A percentile compares a stretch with the other conserved stretches of the same genome.
Conservation (phyloP, 2,329 filamentous ascomycete species). For the Aspergillus novoparasiticus region DNA sequence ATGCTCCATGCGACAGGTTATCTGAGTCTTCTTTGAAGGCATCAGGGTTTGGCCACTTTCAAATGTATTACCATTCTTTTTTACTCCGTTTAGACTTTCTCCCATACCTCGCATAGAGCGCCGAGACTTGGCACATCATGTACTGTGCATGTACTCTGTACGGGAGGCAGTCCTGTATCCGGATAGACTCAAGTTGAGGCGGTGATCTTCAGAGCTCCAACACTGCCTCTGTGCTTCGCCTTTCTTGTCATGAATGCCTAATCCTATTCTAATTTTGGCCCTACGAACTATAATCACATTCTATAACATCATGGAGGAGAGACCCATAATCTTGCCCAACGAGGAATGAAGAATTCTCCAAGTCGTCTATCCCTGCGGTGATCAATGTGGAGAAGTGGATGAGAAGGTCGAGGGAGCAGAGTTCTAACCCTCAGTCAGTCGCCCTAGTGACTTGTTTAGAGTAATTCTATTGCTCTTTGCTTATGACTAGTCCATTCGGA, state of each 20-base stretch:
- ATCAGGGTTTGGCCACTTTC: neutral
- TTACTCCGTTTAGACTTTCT: neutral
- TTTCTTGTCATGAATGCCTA: conserved; percentile 19
- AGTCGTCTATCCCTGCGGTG: conserved; percentile 12
- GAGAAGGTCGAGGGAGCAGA: neutral
- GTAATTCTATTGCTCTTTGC: neutral
- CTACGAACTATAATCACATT: neutral
- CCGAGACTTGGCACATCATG: conserved; percentile 4
- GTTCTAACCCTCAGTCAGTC: neutral
- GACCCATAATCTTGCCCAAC: neutral
- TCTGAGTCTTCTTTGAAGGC: neutral
- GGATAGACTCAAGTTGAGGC: neutral
- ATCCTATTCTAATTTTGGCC: conserved; percentile 7
- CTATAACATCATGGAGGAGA: neutral
- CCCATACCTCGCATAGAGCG: neutral
- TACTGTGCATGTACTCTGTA: neutral
- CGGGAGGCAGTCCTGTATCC: neutral
- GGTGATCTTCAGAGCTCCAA: conserved; percentile 6
- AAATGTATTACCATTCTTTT: neutral
- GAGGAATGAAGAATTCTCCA: neutral
- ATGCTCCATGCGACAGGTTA: neutral
- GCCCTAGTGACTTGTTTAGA: neutral
- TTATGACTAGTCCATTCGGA: neutral
- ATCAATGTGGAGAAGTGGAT: conserved; percentile 16
- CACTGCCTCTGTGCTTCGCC: conserved; percentile 14